Percentiles rank a stretch among this genome's conserved stretches.
Evolutionary conservation across 169 alveolate genomes (phyloP).

Genomic region (Plasmodium fragile): DNA sequence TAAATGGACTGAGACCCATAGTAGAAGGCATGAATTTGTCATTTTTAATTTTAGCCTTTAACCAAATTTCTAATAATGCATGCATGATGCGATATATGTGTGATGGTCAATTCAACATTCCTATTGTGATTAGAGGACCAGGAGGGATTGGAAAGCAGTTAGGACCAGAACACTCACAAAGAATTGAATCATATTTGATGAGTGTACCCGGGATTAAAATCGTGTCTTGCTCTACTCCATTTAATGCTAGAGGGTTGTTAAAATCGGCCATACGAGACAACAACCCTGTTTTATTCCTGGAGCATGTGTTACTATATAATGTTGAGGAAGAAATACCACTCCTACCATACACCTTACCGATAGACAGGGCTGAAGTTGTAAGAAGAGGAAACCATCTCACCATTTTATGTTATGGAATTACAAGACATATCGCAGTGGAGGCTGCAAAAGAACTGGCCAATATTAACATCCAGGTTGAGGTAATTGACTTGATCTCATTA

Average conservation of each 20-base stretch:
- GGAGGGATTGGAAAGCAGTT: slow-evolving; percentile 95
- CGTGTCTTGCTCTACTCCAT: slow-evolving; percentile 91
- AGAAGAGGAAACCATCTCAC: slow-evolving; percentile 91
- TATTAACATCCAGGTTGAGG: slow-evolving; percentile 90
- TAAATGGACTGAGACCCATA: slow-evolving; percentile 91
- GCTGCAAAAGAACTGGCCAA: slow-evolving; percentile 90
- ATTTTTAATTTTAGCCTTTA: slow-evolving; percentile 92
- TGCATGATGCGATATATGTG: slow-evolving; percentile 91
- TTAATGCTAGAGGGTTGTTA: slow-evolving; percentile 92
- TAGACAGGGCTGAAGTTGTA: slow-evolving; percentile 92
- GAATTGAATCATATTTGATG: slow-evolving; percentile 91
- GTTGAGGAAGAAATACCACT: slow-evolving; percentile 88
- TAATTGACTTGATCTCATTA: slow-evolving; percentile 90
- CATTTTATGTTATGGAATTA: slow-evolving; percentile 89
- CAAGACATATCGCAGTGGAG: slow-evolving; percentile 88
- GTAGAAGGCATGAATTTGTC: slow-evolving; percentile 94
- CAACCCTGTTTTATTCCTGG: slow-evolving; percentile 93
- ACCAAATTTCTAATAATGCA: slow-evolving; percentile 93
- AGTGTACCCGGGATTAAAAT: slow-evolving; percentile 93
- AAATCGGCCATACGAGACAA: slow-evolving; percentile 92
- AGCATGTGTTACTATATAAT: slow-evolving; percentile 92
- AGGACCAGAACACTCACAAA: slow-evolving; percentile 94
- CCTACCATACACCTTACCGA: slow-evolving; percentile 88
- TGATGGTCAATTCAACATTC: slow-evolving; percentile 89
- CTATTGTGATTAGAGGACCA: slow-evolving; percentile 94